A percentile compares a stretch with the other conserved stretches of the same genome.
Conservation (phyloP, 208 protist species). For the Acanthamoeba divionensis region DNA sequence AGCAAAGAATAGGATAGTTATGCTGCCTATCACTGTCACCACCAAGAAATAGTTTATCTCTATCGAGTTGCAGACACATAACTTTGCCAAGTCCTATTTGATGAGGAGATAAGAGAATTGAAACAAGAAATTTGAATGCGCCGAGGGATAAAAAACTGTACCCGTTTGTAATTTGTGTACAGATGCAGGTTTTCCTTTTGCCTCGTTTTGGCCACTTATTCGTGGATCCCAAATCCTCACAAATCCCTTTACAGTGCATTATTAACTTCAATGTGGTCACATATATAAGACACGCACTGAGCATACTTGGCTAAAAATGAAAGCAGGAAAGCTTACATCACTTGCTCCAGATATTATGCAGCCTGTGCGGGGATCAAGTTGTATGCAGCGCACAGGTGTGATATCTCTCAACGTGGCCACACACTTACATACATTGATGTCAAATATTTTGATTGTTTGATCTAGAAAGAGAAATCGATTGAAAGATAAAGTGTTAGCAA, state of each 20-base stretch:
- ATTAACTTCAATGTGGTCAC: too few species aligned
- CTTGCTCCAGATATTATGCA: constrained; percentile 18
- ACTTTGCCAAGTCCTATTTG: not conserved
- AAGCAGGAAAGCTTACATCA: not conserved
- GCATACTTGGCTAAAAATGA: not conserved
- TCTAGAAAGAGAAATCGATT: too few species aligned
- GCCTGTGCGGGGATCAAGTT: not conserved
- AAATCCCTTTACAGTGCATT: not conserved
- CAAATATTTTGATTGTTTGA: constrained; percentile 8
- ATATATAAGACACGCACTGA: too few species aligned
- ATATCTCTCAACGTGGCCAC: not conserved
- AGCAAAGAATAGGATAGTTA: not conserved
- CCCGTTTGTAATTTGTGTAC: not conserved
- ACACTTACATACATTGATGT: not conserved
- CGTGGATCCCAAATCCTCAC: constrained; percentile 28
- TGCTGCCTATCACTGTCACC: constrained; percentile 16
- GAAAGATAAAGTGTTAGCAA: too few species aligned
- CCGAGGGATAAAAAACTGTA: not conserved
- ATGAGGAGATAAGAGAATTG: not conserved
- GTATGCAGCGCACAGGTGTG: not conserved
- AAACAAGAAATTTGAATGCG: not conserved
- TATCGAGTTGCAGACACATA: not conserved
- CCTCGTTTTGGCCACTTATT: not conserved
- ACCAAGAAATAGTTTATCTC: not conserved
- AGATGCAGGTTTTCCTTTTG: not conserved